A percentile compares a stretch with the other conserved stretches of the same genome.
Evolutionary conservation across 345 rosid genomes (phyloP).

Genomic region (Arabis alpina): DNA sequence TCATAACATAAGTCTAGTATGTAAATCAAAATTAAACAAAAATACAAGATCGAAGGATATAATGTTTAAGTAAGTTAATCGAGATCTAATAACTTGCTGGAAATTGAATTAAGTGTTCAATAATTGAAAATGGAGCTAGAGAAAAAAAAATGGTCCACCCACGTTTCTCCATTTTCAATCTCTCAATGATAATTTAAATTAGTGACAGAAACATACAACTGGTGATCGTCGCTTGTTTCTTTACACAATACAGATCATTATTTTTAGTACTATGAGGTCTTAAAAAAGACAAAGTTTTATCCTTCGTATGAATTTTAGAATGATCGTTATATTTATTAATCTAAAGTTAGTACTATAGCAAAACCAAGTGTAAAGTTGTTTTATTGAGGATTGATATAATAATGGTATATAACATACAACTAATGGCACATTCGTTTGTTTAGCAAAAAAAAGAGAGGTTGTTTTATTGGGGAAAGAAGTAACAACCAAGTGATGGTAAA

Average conservation of each 20-base stretch:
- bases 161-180: slow-evolving; percentile 39
- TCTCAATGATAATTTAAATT: slow-evolving; percentile 28
- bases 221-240: slow-evolving; percentile 30
- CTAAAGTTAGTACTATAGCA: too few species aligned
- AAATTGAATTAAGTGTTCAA: slow-evolving; percentile 20
- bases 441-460: too few species aligned
- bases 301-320: neutral
- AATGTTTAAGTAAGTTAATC: neutral
- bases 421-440: too few species aligned
- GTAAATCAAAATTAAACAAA: neutral
- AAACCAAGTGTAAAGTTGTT: too few species aligned
- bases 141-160: slow-evolving; percentile 26
- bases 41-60: neutral
- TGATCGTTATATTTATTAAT: neutral
- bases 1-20: neutral
- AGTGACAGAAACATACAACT: slow-evolving; percentile 30
- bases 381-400: too few species aligned
- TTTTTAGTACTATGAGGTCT: slow-evolving; percentile 3
- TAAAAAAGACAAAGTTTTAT: neutral
- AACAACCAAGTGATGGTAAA: neutral
- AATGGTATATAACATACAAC: too few species aligned
- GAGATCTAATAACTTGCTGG: slow-evolving; percentile 26
- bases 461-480: too few species aligned
- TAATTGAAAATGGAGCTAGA: slow-evolving; percentile 13
- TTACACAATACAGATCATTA: slow-evolving; percentile 8